These are phyloP conservation scores for Sporobolomyces pararoseus DNA, from an alignment of 768 basidiomycete genomes.

Conservation along the genomic window DNA sequence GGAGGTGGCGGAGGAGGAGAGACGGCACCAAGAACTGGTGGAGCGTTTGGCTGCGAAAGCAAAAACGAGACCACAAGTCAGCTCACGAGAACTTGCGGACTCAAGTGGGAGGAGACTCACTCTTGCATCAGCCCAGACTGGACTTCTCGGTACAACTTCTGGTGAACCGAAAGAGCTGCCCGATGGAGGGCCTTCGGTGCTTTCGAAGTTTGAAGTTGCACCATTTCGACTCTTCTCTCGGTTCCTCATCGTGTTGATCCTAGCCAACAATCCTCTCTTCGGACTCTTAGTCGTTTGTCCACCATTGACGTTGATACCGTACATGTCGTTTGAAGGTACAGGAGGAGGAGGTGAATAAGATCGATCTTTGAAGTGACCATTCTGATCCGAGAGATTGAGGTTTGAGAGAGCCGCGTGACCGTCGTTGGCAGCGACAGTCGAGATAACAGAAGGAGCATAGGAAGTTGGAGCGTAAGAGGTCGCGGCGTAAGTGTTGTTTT, in stretches of 20 bases:
- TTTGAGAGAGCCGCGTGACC: constrained; percentile 17
- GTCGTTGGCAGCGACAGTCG: constrained; percentile 30
- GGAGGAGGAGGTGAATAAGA: constrained; percentile 1
- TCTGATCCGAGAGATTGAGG: background rate
- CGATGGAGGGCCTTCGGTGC: too few relatives aligned
- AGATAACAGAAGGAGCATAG: constrained; percentile 33
- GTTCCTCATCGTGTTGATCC: constrained; percentile 24
- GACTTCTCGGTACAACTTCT: background rate
- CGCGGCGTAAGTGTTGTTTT: constrained; percentile 7
- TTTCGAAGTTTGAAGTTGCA: background rate
- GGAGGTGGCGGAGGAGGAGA: constrained; percentile 27
- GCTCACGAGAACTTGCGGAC: too few relatives aligned
- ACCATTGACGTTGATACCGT: background rate
- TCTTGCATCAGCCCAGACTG: constrained; percentile 2
- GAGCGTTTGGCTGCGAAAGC: background rate
- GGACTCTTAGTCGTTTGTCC: background rate
- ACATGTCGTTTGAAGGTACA: background rate
- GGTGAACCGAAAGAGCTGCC: too few relatives aligned
- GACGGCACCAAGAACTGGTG: constrained; percentile 22
- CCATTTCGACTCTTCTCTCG: constrained; percentile 15
- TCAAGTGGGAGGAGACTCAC: background rate
- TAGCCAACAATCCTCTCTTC: constrained; percentile 23
- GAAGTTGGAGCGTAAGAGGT: constrained; percentile 13
- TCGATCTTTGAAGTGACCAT: background rate
- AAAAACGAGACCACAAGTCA: too few relatives aligned